These are phyloP conservation scores for Isoetes engelmannii DNA, from an alignment of 83 land plant species.

Conservation along the genomic window DNA sequence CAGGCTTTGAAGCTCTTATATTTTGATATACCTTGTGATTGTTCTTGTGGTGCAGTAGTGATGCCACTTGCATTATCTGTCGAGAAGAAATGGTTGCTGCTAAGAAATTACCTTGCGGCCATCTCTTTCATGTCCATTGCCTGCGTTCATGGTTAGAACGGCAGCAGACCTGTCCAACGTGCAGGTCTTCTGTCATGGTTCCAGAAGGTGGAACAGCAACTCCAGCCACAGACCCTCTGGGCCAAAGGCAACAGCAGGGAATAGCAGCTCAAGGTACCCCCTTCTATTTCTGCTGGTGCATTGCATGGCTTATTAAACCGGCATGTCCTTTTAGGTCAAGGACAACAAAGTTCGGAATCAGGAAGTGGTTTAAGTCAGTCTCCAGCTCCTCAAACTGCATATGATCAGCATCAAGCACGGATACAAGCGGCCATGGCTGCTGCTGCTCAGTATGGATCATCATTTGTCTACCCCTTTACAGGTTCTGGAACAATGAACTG, in stretches of 20 bases:
- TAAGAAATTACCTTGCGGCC: slow-evolving; percentile 79
- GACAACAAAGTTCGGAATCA: background rate
- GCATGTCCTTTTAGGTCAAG: background rate
- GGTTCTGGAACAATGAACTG: slow-evolving; percentile 17
- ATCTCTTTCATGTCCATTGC: slow-evolving; percentile 83
- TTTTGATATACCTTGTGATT: too few species aligned
- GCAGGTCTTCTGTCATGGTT: slow-evolving; percentile 66
- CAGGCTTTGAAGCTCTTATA: too few species aligned
- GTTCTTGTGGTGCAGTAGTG: slow-evolving; percentile 45
- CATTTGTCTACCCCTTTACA: slow-evolving; percentile 53
- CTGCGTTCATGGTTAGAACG: slow-evolving; percentile 85
- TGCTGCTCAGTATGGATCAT: slow-evolving; percentile 57
- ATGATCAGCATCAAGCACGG: slow-evolving; percentile 39
- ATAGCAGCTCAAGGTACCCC: background rate
- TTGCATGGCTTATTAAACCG: background rate
- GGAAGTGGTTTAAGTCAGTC: slow-evolving; percentile 7
- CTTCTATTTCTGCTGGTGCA: background rate
- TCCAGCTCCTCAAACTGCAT: slow-evolving; percentile 4
- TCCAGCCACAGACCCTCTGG: slow-evolving; percentile 32
- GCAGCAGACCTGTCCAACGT: slow-evolving; percentile 86
- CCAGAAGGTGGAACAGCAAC: slow-evolving; percentile 45
- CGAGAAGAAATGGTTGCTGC: slow-evolving; percentile 88
- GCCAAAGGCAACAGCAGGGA: slow-evolving; percentile 36
- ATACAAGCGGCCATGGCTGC: slow-evolving; percentile 71
- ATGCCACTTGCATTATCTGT: slow-evolving; percentile 87